These are phyloP conservation scores for Microcera coccophila DNA, from an alignment of 2,329 filamentous ascomycete species.

Conservation along the genomic window DNA sequence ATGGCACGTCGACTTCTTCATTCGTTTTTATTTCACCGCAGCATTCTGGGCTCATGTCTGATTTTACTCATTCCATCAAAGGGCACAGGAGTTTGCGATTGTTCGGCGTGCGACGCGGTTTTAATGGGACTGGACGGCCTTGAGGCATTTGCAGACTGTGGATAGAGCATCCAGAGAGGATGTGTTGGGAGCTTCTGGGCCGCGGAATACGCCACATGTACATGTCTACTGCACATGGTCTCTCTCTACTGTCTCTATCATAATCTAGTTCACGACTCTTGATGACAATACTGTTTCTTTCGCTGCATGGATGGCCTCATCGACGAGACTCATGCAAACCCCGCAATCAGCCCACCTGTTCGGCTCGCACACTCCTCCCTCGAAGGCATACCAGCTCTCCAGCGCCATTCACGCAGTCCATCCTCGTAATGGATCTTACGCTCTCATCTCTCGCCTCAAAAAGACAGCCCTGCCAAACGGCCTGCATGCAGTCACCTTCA, in stretches of 20 bases:
- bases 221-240: conserved; percentile 13
- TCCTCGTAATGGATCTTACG: too few relatives aligned
- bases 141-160: conserved; percentile 10
- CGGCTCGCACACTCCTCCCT: too few relatives aligned
- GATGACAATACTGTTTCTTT: too few relatives aligned
- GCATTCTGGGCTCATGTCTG: conserved; percentile 3
- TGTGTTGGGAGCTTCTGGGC: conserved; percentile 13
- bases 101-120: conserved; percentile 3
- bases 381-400: too few relatives aligned
- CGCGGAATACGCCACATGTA: conserved; percentile 12
- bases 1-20: conserved; percentile 7
- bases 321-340: too few relatives aligned
- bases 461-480: too few relatives aligned
- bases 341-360: too few relatives aligned
- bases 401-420: too few relatives aligned
- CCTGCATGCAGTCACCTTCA: conserved; percentile 7
- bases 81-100: background rate
- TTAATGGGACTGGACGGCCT: conserved; percentile 12
- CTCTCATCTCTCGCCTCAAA: too few relatives aligned
- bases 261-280: too few relatives aligned
- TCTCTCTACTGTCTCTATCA: conserved; percentile 5
- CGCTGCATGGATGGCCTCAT: too few relatives aligned
- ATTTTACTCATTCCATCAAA: background rate
- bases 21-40: conserved; percentile 11
- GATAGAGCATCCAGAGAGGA: conserved; percentile 13